Evolutionary conservation across 768 basidiomycete genomes (phyloP).

Genomic region (Boletus sp.): DNA sequence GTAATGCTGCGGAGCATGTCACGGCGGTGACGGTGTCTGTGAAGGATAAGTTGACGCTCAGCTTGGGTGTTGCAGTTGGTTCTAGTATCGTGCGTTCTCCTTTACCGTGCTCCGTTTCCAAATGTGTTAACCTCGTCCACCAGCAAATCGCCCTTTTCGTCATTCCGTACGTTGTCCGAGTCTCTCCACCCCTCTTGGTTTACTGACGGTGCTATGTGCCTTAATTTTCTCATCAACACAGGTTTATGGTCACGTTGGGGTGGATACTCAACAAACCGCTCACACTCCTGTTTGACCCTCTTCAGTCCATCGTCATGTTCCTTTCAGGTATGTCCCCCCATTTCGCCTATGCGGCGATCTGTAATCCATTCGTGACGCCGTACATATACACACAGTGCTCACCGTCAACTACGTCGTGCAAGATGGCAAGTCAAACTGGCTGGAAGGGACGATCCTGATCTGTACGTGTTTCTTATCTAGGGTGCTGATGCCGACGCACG

Average conservation of each 20-base stretch:
- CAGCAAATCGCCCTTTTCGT: constrained; percentile 76
- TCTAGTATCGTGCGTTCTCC: constrained; percentile 64
- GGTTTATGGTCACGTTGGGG: constrained; percentile 70
- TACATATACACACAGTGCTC: constrained; percentile 43
- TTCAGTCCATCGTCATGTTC: constrained; percentile 52
- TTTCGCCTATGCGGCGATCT: background rate
- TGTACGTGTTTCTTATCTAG: constrained; percentile 35
- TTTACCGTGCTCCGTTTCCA: background rate
- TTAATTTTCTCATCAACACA: constrained; percentile 26
- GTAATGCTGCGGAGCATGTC: constrained; percentile 90
- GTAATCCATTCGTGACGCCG: background rate
- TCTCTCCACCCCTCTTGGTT: background rate
- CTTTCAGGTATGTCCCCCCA: constrained; percentile 23
- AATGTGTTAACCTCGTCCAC: background rate
- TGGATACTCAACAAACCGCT: constrained; percentile 82
- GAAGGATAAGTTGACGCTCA: constrained; percentile 85
- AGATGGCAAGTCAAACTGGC: constrained; percentile 89
- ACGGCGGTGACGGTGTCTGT: constrained; percentile 91
- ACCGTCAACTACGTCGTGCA: constrained; percentile 83
- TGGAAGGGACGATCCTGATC: constrained; percentile 81
- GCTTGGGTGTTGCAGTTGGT: constrained; percentile 84
- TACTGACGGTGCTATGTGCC: background rate
- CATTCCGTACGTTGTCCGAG: constrained; percentile 45
- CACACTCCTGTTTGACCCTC: constrained; percentile 83
- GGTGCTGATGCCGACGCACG: no score